These are phyloP conservation scores for Escovopsis sp. DNA, from an alignment of 2,329 filamentous ascomycete species.

Conservation along the genomic window DNA sequence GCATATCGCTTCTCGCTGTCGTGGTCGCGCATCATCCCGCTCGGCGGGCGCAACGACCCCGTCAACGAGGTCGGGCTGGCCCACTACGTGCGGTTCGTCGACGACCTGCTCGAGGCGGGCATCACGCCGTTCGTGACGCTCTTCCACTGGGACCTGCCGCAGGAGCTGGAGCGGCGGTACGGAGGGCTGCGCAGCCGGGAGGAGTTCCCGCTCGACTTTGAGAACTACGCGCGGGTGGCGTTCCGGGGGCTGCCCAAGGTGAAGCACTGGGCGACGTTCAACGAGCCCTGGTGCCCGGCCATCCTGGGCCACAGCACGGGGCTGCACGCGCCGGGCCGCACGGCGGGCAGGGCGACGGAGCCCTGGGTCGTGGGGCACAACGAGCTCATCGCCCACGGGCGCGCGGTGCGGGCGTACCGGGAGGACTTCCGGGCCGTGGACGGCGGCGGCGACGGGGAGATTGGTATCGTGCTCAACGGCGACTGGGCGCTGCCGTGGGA, in stretches of 20 bases:
- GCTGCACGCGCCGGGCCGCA: constrained; percentile 68
- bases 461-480: constrained; percentile 79
- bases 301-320: constrained; percentile 69
- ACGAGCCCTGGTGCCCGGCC: constrained; percentile 76
- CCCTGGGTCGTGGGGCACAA: constrained; percentile 75
- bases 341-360: constrained; percentile 60
- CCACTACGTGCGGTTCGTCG: constrained; percentile 66
- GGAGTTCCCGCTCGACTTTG: constrained; percentile 72
- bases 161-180: constrained; percentile 65
- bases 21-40: constrained; percentile 71
- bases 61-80: constrained; percentile 65
- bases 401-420: constrained; percentile 68
- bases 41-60: constrained; percentile 71
- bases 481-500: constrained; percentile 78
- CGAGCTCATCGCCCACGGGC: constrained; percentile 63
- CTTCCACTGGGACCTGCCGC: constrained; percentile 79
- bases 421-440: constrained; percentile 62
- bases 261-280: constrained; percentile 83
- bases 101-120: constrained; percentile 60
- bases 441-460: constrained; percentile 43
- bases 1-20: constrained; percentile 76
- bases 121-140: constrained; percentile 73
- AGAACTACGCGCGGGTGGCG: constrained; percentile 60
- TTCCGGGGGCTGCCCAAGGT: constrained; percentile 64
- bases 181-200: constrained; percentile 66